These are phyloP conservation scores for Xylariales sp. DNA, from an alignment of 2,329 filamentous ascomycete genomes.

Conservation along the genomic window DNA sequence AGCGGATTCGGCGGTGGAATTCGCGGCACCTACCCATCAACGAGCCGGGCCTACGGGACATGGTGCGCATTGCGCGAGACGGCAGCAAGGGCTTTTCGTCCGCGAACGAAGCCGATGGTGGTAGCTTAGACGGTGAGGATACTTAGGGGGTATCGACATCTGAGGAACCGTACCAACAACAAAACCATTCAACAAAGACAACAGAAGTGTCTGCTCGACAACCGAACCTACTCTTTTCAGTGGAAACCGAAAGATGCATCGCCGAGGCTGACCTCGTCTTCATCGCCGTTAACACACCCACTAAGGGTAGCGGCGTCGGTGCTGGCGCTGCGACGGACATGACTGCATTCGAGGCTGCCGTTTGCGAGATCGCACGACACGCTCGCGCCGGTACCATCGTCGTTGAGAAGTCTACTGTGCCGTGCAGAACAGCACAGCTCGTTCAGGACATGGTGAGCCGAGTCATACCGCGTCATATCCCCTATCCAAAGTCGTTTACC, in stretches of 20 bases:
- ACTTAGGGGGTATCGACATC: constrained; percentile 48
- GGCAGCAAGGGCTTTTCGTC: constrained; percentile 61
- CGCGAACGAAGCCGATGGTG: constrained; percentile 49
- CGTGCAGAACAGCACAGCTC: constrained; percentile 72
- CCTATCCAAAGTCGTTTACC: background rate
- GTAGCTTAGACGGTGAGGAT: constrained; percentile 46
- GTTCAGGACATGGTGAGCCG: constrained; percentile 29
- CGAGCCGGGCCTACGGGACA: constrained; percentile 76
- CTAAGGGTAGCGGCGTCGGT: constrained; percentile 76
- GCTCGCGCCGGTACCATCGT: constrained; percentile 77
- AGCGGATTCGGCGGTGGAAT: constrained; percentile 78
- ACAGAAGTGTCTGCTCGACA: constrained; percentile 57
- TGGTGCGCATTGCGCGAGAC: constrained; percentile 73
- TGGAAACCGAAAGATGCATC: constrained; percentile 71
- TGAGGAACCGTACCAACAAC: constrained; percentile 42
- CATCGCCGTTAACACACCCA: constrained; percentile 83
- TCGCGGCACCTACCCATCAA: constrained; percentile 79
- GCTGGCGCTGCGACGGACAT: constrained; percentile 79
- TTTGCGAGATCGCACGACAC: constrained; percentile 72
- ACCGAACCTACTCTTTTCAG: constrained; percentile 80
- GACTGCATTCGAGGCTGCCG: constrained; percentile 76
- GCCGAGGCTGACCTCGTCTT: constrained; percentile 78
- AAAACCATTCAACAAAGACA: constrained; percentile 35
- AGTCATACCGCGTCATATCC: too few relatives aligned
- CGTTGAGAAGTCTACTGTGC: constrained; percentile 85